A percentile compares a stretch with the other conserved stretches of the same genome.
Conservation (phyloP, 2,329 filamentous ascomycete genomes). For the Zalaria sp. region DNA sequence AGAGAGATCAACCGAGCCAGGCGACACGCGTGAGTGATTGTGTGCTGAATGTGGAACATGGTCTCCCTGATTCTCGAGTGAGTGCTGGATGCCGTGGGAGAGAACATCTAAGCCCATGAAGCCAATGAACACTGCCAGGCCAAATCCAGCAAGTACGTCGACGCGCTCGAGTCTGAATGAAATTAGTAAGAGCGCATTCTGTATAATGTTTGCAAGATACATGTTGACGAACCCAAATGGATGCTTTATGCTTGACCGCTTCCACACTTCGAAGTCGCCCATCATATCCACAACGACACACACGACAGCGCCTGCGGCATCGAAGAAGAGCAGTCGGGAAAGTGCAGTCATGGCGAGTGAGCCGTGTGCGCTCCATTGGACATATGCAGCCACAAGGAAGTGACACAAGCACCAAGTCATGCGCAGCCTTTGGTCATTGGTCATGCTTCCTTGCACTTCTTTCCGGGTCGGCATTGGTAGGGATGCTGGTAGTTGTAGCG, state of each 20-base stretch:
- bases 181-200: not conserved
- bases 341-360: constrained; percentile 84
- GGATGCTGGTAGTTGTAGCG: constrained; percentile 78
- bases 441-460: constrained; percentile 85
- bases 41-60: constrained; percentile 50
- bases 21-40: constrained; percentile 49
- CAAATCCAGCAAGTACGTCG: constrained; percentile 89
- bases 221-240: constrained; percentile 46
- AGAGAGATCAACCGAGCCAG: constrained; percentile 68
- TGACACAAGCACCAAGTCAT: constrained; percentile 87
- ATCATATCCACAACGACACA: constrained; percentile 89
- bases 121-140: constrained; percentile 88
- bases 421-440: constrained; percentile 67
- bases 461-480: constrained; percentile 79
- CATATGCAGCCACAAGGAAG: constrained; percentile 65
- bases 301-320: constrained; percentile 79
- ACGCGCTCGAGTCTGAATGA: constrained; percentile 57
- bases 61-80: constrained; percentile 59
- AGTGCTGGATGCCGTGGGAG: constrained; percentile 83
- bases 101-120: constrained; percentile 96
- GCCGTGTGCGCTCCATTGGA: constrained; percentile 73
- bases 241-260: constrained; percentile 78
- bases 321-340: constrained; percentile 88
- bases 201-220: not conserved
- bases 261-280: constrained; percentile 96